A percentile compares a stretch with the other conserved stretches of the same genome.
Evolutionary conservation across 2,329 filamentous ascomycete species (phyloP).

Genomic region (Pseudogymnoascus sp.): DNA sequence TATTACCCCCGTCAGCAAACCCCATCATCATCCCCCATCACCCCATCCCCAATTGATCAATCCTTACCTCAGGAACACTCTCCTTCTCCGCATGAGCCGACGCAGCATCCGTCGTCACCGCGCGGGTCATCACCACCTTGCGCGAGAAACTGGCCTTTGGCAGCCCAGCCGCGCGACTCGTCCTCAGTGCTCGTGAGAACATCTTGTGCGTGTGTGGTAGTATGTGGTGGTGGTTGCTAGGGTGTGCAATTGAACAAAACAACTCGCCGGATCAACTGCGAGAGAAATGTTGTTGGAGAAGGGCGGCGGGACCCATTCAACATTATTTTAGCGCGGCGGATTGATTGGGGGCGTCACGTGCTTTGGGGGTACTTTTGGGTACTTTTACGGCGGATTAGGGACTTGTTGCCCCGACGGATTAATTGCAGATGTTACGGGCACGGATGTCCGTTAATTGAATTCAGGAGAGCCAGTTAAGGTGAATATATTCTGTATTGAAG

Average conservation of each 20-base stretch:
- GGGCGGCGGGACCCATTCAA: background rate
- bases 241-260: background rate
- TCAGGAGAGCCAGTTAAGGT: background rate
- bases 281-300: background rate
- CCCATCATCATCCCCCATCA: background rate
- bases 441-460: background rate
- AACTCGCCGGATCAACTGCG: background rate
- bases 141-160: slow-evolving; percentile 28
- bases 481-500: background rate
- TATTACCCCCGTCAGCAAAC: slow-evolving; percentile 31
- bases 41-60: slow-evolving; percentile 9
- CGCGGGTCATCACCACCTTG: slow-evolving; percentile 43
- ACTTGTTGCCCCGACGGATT: background rate
- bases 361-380: background rate
- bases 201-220: slow-evolving; percentile 38
- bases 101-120: slow-evolving; percentile 92
- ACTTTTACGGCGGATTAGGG: no score
- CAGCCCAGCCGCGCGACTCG: slow-evolving; percentile 52
- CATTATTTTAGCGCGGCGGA: background rate
- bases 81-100: slow-evolving; percentile 80
- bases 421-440: background rate
- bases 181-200: slow-evolving; percentile 64
- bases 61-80: slow-evolving; percentile 56
- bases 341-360: background rate
- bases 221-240: slow-evolving; percentile 11